Evolutionary conservation across 306 rosid genomes (phyloP), one percentile per base, ranked within the genome.

Genomic region (Astragalus glycyphyllos): DNA sequence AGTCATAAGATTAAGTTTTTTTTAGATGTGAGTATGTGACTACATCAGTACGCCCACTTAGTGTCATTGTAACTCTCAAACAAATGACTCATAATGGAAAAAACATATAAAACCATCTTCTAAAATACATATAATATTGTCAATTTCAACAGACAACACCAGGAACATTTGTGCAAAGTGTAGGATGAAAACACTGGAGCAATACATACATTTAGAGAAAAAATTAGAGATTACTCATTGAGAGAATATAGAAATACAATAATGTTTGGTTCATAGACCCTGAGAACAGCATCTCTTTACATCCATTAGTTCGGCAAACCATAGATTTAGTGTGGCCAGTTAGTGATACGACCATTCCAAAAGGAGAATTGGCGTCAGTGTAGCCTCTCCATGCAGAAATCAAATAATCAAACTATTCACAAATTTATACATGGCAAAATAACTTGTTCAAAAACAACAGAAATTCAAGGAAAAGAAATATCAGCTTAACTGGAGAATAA

Each of bases 261-360:
- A 41, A 84, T 82, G 68, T 58, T 76, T n/a, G n/a, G n/a, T 9
- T 72, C 73, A 15, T 70, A 16, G 85, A 84, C 17, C 86, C 86
- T 0, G 80, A 84, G 68, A 44, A 84, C 38, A 86, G 5, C 76
- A 29, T 81, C 0, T 79, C 55, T 8, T 77, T 48, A 9, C 38
- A 11, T 42, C 84, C 83, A 65, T 71, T 61, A 53, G 77, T 42
- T 12, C 82, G 58, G 29, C 77, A 80, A 26, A 26, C 31, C 31
- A 26, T 26, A 26, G 1, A 26, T 1, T 26, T 26, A 26, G 31
- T 26, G 31, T 26, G 31, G 4, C 3, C 29, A 23, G 29, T 23
- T 23, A 23, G 29, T 23, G 29, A 26, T 26, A 4, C 31, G 3
- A 26, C 31, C 3, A 26, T 26, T 26, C 2, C 31, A 35, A 87